Evolutionary conservation across 2,329 filamentous ascomycete genomes (phyloP), one percentile per base, ranked within the genome.

Genomic region (Berkeleyomyces basicola): DNA sequence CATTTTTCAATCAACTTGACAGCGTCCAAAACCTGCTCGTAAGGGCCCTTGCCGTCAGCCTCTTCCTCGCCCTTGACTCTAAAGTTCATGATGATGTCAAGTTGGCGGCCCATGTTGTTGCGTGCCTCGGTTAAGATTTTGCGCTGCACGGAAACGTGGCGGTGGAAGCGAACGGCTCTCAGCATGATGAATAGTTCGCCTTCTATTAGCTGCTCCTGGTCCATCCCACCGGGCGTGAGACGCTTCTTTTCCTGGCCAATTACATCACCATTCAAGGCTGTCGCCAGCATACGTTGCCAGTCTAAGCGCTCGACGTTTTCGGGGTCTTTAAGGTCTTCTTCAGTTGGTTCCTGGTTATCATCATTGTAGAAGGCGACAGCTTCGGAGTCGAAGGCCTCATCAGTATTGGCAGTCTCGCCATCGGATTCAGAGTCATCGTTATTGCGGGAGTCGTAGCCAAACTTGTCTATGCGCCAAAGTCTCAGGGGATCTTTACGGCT

Each of bases 161-260:
- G 81, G 7, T 92, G 93, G 68, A 88, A 96, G 3, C 86, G 81
- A 68, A 86, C 90, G 58, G 93, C 86, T 63, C 91, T 82, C 40
- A 96, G 82, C 6, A 90, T 92, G 55, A 96, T 77, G 91, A 93
- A 99, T 23, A 97, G 79, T 70, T 88, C 87, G 37, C 59, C 60
- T 40, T 83, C 82, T 69, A 87, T 87, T 58, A 81, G 78, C 67
- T 81, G 81, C 62, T 78, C 79, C 7, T 75, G 71, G 65, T 80
- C 76, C 67, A 79, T 78, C 61, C 85, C 83, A 10, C 79, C 78
- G 55, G 90, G 91, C 67, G 95, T 93, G 69, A 99, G 74, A 53
- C 93, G 84, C 73, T 96, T 95, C 79, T 99, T 99, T 75, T 99
- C 93, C 73, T 99, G 93, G 69, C 90, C 89, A 64, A 99, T 92